Conservation (phyloP, 2,329 filamentous ascomycete species). For the Phaeosphaeriaceae sp. region DNA sequence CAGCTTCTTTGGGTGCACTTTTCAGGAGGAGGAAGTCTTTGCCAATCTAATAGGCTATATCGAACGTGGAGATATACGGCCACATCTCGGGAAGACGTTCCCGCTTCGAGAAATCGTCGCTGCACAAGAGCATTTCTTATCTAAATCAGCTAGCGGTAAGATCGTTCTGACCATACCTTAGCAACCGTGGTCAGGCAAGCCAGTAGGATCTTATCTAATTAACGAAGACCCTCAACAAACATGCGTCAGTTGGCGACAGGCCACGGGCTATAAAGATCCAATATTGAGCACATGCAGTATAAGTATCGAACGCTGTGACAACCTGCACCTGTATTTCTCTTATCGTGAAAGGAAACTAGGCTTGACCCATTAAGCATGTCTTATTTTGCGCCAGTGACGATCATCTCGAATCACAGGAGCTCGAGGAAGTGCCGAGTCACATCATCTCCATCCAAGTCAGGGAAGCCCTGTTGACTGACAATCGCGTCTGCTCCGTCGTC, state of each 20-base stretch:
- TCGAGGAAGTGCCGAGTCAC: background rate
- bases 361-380: background rate
- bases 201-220: no score
- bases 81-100: slow-evolving; percentile 15
- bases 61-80: slow-evolving; percentile 13
- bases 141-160: slow-evolving; percentile 11
- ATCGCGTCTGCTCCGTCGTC: background rate
- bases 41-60: slow-evolving; percentile 15
- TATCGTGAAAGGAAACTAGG: background rate
- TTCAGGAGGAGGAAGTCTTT: slow-evolving; percentile 16
- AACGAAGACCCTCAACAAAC: no score
- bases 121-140: slow-evolving; percentile 14
- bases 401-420: background rate
- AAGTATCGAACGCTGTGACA: background rate
- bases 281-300: background rate
- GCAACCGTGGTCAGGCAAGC: background rate
- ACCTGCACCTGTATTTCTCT: background rate
- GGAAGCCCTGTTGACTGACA: background rate
- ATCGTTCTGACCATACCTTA: slow-evolving; percentile 5
- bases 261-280: no score
- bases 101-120: slow-evolving; percentile 11
- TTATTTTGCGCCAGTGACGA: background rate
- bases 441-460: background rate
- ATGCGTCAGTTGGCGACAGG: no score
- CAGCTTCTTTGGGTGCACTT: slow-evolving; percentile 19